Base-by-base conservation (phyloP, 2,329 filamentous ascomycete species). In the Cladosporium cucumerinum region DNA sequence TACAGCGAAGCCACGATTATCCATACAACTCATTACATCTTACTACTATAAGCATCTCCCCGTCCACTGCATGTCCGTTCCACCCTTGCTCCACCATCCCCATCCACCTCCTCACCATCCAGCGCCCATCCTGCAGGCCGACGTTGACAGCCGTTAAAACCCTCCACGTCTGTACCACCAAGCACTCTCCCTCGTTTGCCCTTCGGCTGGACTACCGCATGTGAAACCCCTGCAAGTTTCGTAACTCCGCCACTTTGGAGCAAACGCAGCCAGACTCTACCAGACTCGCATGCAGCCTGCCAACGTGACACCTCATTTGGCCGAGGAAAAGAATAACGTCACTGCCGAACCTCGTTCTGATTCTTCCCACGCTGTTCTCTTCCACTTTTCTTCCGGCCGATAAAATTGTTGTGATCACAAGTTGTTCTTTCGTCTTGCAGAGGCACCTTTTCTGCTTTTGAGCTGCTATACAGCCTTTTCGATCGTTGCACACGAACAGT, bases 71-170 rank as follows among this genome's bases (percentile, higher is more conserved):
- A 58, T 21, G 30, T 25, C 18, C 21, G 18, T 30, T 25, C 25
- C 25, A 46, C 18, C 36, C 55, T 58, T 59, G 36, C 25, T 59
- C 57, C 18, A 43, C 18, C 3, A 21, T 43, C 60, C 60, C 34
- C 32, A 46, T 23, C 18, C 39, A 46, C 39, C 39, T 54, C 25
- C 49, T 25, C 49, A 62, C 34, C 28, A 16, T 34, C 21, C 34
- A 28, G 25, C 49, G 49, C 60, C 60, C n/a, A 11, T 55, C 60
- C 49, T 59, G 62, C 62, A 64, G 62, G 39, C 32, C 57, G 32
- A 59, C 62, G 55, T 59, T 64, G 62, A 64, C 62, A 64, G 62
- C 62, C 62, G 55, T 64, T 64, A 28, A 54, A 28, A 28, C 26
- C 36, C 62, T 64, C 62, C 62, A 64, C 54, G 43, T 55, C 59